These are phyloP conservation scores for Lotmaria passim DNA, from an alignment of 208 protist genomes.

Conservation along the genomic window DNA sequence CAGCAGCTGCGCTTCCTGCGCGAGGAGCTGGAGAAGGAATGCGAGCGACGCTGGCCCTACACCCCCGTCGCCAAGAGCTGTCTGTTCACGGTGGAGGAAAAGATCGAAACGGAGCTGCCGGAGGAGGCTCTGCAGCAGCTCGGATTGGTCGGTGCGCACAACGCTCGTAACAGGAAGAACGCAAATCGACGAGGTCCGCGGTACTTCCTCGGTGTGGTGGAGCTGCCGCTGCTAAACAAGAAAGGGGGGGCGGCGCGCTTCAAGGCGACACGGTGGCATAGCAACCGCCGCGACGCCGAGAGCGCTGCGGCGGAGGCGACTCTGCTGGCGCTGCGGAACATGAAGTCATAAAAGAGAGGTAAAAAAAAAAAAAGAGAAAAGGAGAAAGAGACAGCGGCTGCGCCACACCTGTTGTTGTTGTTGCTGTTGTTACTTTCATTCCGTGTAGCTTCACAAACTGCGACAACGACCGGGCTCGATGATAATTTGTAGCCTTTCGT, in stretches of 20 bases:
- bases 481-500: no score
- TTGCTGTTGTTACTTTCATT: neutral
- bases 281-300: slow-evolving; percentile 52
- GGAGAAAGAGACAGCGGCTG: neutral
- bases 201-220: slow-evolving; percentile 59
- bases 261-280: slow-evolving; percentile 56
- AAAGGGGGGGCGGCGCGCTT: slow-evolving; percentile 60
- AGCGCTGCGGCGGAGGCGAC: slow-evolving; percentile 60
- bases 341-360: slow-evolving; percentile 34
- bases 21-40: slow-evolving; percentile 65
- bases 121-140: slow-evolving; percentile 39
- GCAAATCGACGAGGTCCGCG: slow-evolving; percentile 51
- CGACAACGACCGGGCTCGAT: no score
- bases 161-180: slow-evolving; percentile 38
- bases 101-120: slow-evolving; percentile 44
- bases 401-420: neutral
- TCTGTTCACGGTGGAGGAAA: slow-evolving; percentile 65
- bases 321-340: slow-evolving; percentile 45
- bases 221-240: slow-evolving; percentile 72
- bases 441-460: no score
- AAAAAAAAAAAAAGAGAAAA: slow-evolving; percentile 2
- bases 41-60: slow-evolving; percentile 68
- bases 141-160: slow-evolving; percentile 35
- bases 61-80: slow-evolving; percentile 69
- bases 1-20: slow-evolving; percentile 61